Conservation (phyloP, 2,329 filamentous ascomycete species). For the Hymenoscyphus albidus region DNA sequence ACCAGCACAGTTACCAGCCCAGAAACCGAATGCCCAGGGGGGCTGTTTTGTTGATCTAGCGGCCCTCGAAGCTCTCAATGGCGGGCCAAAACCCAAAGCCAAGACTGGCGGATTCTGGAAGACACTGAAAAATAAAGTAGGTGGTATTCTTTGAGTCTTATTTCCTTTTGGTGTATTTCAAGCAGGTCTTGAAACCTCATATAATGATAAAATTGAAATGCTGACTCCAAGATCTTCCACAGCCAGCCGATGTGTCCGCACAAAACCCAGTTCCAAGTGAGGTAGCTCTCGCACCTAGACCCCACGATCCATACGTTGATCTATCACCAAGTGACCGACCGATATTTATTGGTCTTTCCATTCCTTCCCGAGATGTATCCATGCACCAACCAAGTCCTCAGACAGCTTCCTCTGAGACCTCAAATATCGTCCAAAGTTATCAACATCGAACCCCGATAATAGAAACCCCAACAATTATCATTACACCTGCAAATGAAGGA, state of each 20-base stretch:
- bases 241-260: not conserved
- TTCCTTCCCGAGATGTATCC: conserved; percentile 51
- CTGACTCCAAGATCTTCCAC: not conserved
- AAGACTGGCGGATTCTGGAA: conserved; percentile 31
- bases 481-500: conserved; percentile 47
- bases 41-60: conserved; percentile 48
- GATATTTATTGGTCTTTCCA: conserved; percentile 67
- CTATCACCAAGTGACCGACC: conserved; percentile 67
- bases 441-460: conserved; percentile 22
- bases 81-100: conserved; percentile 19
- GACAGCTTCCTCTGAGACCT: conserved; percentile 34
- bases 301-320: conserved; percentile 36
- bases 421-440: conserved; percentile 27
- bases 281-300: conserved; percentile 13
- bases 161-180: no score
- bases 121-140: conserved; percentile 26
- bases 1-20: conserved; percentile 37
- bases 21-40: conserved; percentile 18
- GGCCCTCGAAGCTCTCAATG: conserved; percentile 55
- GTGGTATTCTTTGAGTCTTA: no score
- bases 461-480: conserved; percentile 47
- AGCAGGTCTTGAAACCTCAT: no score
- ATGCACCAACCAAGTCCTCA: conserved; percentile 50
- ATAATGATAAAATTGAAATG: no score
- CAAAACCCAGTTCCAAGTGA: not conserved